Evolutionary conservation across 2,329 filamentous ascomycete species (phyloP).

Genomic region (Cladophialophora bantiana): DNA sequence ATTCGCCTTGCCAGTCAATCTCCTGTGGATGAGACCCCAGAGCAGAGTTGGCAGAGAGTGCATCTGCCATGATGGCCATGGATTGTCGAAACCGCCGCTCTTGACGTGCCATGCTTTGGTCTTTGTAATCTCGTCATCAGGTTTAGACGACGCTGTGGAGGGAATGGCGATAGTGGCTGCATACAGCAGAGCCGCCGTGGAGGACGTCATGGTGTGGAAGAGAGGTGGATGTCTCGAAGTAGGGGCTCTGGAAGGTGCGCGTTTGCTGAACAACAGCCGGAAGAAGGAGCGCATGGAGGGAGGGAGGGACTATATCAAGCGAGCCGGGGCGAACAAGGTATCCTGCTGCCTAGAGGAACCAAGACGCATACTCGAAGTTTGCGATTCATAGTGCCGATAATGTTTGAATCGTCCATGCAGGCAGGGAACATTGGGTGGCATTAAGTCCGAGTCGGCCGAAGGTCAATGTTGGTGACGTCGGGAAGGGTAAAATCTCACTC

Average conservation of each 20-base stretch:
- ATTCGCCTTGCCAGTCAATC: constrained; percentile 59
- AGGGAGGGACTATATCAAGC: constrained; percentile 13
- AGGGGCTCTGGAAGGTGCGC: constrained; percentile 36
- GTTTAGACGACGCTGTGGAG: constrained; percentile 43
- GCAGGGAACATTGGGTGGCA: not conserved
- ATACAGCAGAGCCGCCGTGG: constrained; percentile 50
- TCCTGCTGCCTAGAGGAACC: not conserved
- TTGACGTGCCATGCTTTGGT: constrained; percentile 51
- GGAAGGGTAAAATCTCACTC: not conserved
- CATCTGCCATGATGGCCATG: constrained; percentile 50
- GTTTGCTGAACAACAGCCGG: constrained; percentile 31
- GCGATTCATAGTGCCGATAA: not conserved
- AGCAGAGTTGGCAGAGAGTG: constrained; percentile 31
- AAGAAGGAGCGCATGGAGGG: constrained; percentile 38
- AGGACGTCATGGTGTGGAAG: constrained; percentile 47
- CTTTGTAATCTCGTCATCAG: constrained; percentile 48
- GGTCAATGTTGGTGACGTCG: not conserved
- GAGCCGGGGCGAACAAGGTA: not conserved
- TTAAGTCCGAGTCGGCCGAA: not conserved
- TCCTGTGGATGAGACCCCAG: constrained; percentile 44
- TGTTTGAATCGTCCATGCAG: not conserved
- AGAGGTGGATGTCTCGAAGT: constrained; percentile 29
- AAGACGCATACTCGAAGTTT: not conserved
- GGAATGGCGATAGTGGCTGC: constrained; percentile 51
- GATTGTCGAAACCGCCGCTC: constrained; percentile 50